A percentile compares a stretch with the other conserved stretches of the same genome.
phyloP scores from a whole-genome alignment of 139 green algal genomes.

The Trebouxia sp. region DNA sequence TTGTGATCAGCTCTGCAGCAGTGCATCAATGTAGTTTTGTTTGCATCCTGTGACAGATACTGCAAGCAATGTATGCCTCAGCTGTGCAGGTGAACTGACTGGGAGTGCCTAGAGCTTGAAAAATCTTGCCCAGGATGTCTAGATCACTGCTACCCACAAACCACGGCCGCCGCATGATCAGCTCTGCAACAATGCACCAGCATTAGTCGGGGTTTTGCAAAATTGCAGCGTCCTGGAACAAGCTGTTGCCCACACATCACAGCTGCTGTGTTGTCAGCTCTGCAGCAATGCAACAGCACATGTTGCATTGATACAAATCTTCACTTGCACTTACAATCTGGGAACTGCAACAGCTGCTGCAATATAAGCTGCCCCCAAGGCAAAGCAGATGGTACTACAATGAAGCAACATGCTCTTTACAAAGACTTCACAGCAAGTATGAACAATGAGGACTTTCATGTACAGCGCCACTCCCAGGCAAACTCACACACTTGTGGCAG shows the following conservation, averaged over 20 bases:
- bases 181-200: slow-evolving; percentile 8
- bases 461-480: background rate
- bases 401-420: background rate
- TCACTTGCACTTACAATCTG: no score
- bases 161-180: slow-evolving; percentile 58
- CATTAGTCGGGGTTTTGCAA: no score
- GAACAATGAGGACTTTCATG: background rate
- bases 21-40: no score
- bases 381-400: no score
- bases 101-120: slow-evolving; percentile 74
- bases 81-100: no score
- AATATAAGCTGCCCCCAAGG: no score
- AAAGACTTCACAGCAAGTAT: background rate
- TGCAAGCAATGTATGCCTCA: no score
- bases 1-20: slow-evolving; percentile 74
- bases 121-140: slow-evolving; percentile 84
- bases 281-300: no score
- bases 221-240: no score
- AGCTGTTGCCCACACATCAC: background rate
- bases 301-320: no score
- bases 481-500: background rate
- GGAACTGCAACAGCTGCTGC: no score
- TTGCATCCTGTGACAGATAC: no score
- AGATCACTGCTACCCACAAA: slow-evolving; percentile 79
- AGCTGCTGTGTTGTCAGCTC: background rate